These are phyloP conservation scores for Rhodotorula paludigena DNA, from an alignment of 768 basidiomycete species.

Conservation along the genomic window DNA sequence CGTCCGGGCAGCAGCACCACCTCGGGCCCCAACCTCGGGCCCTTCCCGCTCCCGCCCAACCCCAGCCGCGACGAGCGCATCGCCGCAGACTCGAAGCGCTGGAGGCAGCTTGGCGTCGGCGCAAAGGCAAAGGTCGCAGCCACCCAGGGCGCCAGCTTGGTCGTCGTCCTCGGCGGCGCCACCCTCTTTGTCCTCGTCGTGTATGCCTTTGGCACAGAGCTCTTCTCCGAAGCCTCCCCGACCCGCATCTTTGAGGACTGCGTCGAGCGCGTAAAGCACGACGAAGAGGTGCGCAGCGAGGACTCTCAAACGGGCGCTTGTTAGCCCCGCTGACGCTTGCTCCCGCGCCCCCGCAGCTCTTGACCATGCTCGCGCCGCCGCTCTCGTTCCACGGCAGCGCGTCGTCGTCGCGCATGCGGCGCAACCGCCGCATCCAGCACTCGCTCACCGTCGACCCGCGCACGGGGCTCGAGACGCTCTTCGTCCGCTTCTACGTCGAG, in stretches of 20 bases:
- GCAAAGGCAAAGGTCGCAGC: slow-evolving; percentile 9
- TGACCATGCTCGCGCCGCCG: slow-evolving; percentile 20
- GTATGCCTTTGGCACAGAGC: slow-evolving; percentile 28
- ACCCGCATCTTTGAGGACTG: slow-evolving; percentile 37
- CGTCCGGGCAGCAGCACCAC: neutral
- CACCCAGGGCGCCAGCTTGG: slow-evolving; percentile 14
- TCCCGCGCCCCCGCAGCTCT: neutral
- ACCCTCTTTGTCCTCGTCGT: slow-evolving; percentile 16
- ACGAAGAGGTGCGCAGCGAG: slow-evolving; percentile 10
- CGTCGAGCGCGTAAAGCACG: slow-evolving; percentile 20
- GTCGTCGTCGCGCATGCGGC: slow-evolving; percentile 10
- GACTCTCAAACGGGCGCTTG: neutral
- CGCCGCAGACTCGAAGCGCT: neutral
- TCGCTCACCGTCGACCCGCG: slow-evolving; percentile 19
- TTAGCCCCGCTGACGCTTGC: neutral
- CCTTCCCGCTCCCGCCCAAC: slow-evolving; percentile 30
- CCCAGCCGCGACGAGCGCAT: slow-evolving; percentile 7
- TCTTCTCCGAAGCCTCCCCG: slow-evolving; percentile 27
- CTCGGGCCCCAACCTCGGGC: slow-evolving; percentile 12
- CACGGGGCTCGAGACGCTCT: slow-evolving; percentile 24
- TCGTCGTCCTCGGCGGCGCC: slow-evolving; percentile 32
- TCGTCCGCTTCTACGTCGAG: slow-evolving; percentile 38
- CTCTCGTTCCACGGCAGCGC: slow-evolving; percentile 27
- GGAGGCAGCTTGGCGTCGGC: slow-evolving; percentile 5
- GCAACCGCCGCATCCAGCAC: slow-evolving; percentile 20